These are phyloP conservation scores for Salix viminalis DNA, from an alignment of 345 rosid genomes.

Conservation along the genomic window DNA sequence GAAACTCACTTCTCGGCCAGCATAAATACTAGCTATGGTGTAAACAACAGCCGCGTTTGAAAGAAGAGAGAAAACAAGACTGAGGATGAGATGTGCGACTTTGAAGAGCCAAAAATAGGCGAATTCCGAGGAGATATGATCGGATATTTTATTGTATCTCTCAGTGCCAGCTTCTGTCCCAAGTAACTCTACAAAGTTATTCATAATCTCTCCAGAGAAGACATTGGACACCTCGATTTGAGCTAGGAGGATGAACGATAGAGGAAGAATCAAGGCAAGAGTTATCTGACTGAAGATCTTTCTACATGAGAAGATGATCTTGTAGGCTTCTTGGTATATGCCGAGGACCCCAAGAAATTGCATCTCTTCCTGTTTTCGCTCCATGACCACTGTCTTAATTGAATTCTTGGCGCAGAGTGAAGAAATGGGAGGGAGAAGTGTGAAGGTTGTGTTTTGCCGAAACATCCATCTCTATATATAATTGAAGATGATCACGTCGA, in stretches of 20 bases:
- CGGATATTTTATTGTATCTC: constrained; percentile 20
- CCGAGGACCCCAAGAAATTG: constrained; percentile 47
- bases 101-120: constrained; percentile 27
- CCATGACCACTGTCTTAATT: constrained; percentile 25
- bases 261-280: constrained; percentile 48
- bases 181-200: constrained; percentile 17
- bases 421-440: neutral
- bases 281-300: constrained; percentile 48
- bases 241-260: constrained; percentile 48
- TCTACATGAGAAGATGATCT: constrained; percentile 36
- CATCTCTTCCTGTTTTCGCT: constrained; percentile 56
- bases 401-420: neutral
- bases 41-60: neutral
- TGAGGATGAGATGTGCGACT: neutral
- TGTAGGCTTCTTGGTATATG: constrained; percentile 43
- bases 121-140: constrained; percentile 26
- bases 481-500: too few relatives aligned
- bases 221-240: constrained; percentile 33
- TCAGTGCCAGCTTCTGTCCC: constrained; percentile 22
- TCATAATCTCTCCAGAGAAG: constrained; percentile 18
- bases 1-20: neutral
- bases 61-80: neutral
- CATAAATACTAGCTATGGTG: neutral
- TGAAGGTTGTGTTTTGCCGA: too few relatives aligned
- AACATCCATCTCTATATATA: too few relatives aligned